Evolutionary conservation across 495 filamentous ascomycete genomes (phyloP).

Genomic region (Oidiodendron maius): DNA sequence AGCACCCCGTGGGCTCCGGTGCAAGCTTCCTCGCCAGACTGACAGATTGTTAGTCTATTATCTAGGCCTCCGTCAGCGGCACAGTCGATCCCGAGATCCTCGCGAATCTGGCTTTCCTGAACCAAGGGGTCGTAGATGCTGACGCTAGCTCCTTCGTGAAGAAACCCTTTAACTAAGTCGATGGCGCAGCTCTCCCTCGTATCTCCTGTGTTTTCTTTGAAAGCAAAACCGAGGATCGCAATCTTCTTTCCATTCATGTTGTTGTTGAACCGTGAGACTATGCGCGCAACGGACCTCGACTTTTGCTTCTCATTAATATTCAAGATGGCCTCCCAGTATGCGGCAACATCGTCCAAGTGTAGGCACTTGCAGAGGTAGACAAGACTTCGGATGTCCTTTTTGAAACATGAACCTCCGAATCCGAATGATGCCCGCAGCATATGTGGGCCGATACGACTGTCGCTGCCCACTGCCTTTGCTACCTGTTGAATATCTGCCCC

Average conservation of each 20-base stretch:
- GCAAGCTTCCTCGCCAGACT: too few relatives aligned
- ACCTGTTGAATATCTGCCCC: conserved; percentile 73
- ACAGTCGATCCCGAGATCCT: too few relatives aligned
- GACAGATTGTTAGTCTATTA: too few relatives aligned
- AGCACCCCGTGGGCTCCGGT: too few relatives aligned
- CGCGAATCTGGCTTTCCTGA: too few relatives aligned
- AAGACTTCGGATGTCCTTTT: conserved; percentile 73
- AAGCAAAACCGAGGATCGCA: conserved; percentile 68
- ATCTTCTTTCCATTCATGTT: conserved; percentile 66
- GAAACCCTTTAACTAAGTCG: conserved; percentile 55
- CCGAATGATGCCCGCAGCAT: conserved; percentile 71
- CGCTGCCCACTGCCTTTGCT: conserved; percentile 56
- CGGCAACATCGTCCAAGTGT: conserved; percentile 61
- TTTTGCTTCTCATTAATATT: conserved; percentile 74
- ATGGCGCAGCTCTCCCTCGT: conserved; percentile 67
- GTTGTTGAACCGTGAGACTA: conserved; percentile 59
- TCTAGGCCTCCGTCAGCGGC: too few relatives aligned
- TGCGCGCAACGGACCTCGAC: conserved; percentile 54
- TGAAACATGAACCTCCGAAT: conserved; percentile 80
- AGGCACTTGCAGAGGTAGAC: conserved; percentile 66
- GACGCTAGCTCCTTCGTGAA: conserved; percentile 34
- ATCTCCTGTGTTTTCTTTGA: conserved; percentile 76
- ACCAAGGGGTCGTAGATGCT: neutral
- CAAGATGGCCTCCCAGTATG: conserved; percentile 68
- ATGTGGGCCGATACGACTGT: conserved; percentile 60